Evolutionary conservation across 805 yeast species (phyloP).

Genomic region (Zygoascus bituminiphila): DNA sequence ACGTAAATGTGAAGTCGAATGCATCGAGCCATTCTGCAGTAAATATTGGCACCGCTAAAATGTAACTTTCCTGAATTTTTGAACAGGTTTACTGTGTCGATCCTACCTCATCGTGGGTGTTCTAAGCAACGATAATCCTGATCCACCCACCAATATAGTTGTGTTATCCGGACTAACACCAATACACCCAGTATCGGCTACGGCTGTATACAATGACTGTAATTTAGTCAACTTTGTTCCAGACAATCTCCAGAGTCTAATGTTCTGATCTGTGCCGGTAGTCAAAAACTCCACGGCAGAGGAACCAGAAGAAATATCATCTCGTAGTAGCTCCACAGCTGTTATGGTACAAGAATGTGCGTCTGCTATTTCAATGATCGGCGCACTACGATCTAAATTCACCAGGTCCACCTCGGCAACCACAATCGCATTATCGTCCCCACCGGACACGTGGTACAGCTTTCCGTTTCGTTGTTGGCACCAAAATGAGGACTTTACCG

Average conservation of each 20-base stretch:
- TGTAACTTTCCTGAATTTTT: too few relatives aligned
- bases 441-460: slow-evolving; percentile 57
- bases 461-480: slow-evolving; percentile 11
- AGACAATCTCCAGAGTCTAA: slow-evolving; percentile 53
- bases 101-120: too few relatives aligned
- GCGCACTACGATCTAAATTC: slow-evolving; percentile 14
- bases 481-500: slow-evolving; percentile 56
- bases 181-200: slow-evolving; percentile 84
- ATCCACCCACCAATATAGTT: slow-evolving; percentile 8
- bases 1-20: too few relatives aligned
- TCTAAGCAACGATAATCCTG: slow-evolving; percentile 9
- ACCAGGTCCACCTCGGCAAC: slow-evolving; percentile 33
- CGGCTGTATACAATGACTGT: slow-evolving; percentile 56
- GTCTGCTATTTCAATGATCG: slow-evolving; percentile 25
- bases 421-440: slow-evolving; percentile 80
- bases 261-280: slow-evolving; percentile 77
- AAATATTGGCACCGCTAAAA: too few relatives aligned
- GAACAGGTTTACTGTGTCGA: too few relatives aligned
- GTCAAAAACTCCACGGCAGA: slow-evolving; percentile 34
- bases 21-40: too few relatives aligned
- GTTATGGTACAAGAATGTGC: slow-evolving; percentile 91
- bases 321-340: slow-evolving; percentile 35
- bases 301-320: slow-evolving; percentile 4
- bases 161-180: not conserved
- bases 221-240: slow-evolving; percentile 23